phyloP scores from a whole-genome alignment of 306 rosid genomes.

The Alnus rubra region DNA sequence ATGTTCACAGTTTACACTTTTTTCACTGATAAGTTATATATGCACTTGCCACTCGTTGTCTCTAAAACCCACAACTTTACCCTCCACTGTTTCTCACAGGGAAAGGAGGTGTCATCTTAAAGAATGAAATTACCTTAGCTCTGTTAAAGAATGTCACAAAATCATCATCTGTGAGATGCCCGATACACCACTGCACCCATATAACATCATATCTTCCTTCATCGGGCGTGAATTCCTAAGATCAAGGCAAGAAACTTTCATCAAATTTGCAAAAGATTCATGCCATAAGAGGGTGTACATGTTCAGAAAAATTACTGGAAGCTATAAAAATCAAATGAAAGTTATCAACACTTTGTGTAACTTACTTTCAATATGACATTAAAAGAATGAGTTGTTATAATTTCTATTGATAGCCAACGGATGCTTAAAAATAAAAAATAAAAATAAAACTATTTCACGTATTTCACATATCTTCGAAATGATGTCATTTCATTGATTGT shows the following conservation, averaged over 20 bases:
- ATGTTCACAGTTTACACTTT: not conserved
- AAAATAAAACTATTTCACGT: not conserved
- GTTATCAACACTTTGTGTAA: not conserved
- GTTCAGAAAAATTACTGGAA: not conserved
- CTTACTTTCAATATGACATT: not conserved
- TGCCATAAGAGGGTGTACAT: not conserved
- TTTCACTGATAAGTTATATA: not conserved
- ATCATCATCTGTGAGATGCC: constrained; percentile 97
- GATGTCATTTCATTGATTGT: not conserved
- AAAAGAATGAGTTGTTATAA: not conserved
- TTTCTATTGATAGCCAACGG: not conserved
- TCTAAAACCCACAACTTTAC: not conserved
- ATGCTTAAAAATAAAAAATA: not conserved
- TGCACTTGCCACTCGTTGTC: not conserved
- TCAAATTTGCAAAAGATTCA: not conserved
- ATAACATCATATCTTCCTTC: constrained; percentile 86
- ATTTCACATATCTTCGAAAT: not conserved
- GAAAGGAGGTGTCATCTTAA: constrained; percentile 12
- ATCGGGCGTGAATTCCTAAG: constrained; percentile 86
- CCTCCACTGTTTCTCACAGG: not conserved
- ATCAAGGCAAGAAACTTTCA: constrained; percentile 28
- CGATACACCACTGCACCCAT: constrained; percentile 99
- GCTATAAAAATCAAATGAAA: not conserved
- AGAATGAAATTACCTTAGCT: constrained; percentile 65
- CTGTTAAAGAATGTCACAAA: constrained; percentile 78